phyloP scores from a whole-genome alignment of 2,329 filamentous ascomycete genomes.

The Penicillium hordei region DNA sequence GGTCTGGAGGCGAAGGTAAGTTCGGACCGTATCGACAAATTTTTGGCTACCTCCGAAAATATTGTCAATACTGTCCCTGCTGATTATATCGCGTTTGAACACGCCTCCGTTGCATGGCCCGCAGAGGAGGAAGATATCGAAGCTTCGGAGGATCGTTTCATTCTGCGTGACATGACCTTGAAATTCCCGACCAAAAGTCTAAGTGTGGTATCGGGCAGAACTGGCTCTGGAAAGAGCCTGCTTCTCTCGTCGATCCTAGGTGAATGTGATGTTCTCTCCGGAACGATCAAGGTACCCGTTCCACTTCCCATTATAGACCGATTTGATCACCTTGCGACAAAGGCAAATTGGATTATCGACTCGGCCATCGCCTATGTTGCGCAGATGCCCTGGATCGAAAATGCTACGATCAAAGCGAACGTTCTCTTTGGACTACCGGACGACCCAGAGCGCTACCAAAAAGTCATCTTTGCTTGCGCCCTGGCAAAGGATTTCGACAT shows the following conservation, averaged over 20 bases:
- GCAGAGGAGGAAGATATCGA: conserved; percentile 57
- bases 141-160: conserved; percentile 59
- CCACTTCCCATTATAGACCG: conserved; percentile 48
- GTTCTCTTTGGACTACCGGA: conserved; percentile 74
- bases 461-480: conserved; percentile 71
- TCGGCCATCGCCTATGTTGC: conserved; percentile 69
- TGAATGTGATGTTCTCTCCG: conserved; percentile 68
- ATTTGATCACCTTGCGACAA: conserved; percentile 62
- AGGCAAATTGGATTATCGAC: conserved; percentile 49
- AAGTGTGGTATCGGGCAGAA: conserved; percentile 73
- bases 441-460: conserved; percentile 66
- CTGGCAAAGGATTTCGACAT: conserved; percentile 74
- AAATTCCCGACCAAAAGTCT: conserved; percentile 68
- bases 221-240: conserved; percentile 75
- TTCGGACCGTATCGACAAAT: conserved; percentile 68
- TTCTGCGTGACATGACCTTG: conserved; percentile 63
- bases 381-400: conserved; percentile 84
- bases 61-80: conserved; percentile 60
- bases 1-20: conserved; percentile 73
- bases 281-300: conserved; percentile 53
- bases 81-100: conserved; percentile 62
- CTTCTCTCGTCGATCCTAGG: conserved; percentile 72
- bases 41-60: conserved; percentile 68
- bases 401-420: conserved; percentile 74
- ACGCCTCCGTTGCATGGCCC: conserved; percentile 70